Evolutionary conservation across 2,329 filamentous ascomycete genomes (phyloP), one percentile per base, ranked within the genome.

Genomic region (Penicillium capsulatum): DNA sequence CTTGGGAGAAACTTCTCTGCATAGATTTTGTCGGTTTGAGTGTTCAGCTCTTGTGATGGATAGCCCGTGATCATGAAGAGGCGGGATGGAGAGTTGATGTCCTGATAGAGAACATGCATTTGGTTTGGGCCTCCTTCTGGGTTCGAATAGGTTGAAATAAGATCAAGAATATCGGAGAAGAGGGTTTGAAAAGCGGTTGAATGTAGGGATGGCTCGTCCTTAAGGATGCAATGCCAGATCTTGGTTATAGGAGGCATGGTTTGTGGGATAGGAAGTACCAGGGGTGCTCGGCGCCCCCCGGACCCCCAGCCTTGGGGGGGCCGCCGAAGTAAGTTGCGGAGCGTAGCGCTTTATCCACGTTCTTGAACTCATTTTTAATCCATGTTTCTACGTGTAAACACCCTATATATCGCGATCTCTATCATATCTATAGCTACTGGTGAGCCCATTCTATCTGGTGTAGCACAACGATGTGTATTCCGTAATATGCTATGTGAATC

Each of bases 41-140:
- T 36, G 19, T 45, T 47, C 7, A 47, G 31, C 19, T 47, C 45
- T 13, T 44, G 34, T n/a, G 45, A 45, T 7, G 26, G 45, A 29
- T 45, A 47, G 4, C 45, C 45, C 3, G 41, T 47, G 17, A 47
- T 47, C 41, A 47, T 47, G 3, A 45, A 13, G 17, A 47, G 42
- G 10, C 34, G 19, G 2, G 41, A 14, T 16, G 41, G 41, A 28
- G 44, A 29, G 13, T 39, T 24, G n/a, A 36, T 33, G 31, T 47
- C 41, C 20, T 45, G 45, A 34, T 39, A 47, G 30, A 47, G 36
- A n/a, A 29, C 39, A 14, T 47, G 45, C 41, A 45, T 47, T 9
- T 20, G 38, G 8, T 19, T 15, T 14, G 26, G 10, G 3, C 14
- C 27, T 4, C 31, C 11, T 6, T 29, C 13, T 15, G 38, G 44